Conservation (phyloP, 2,329 filamentous ascomycete genomes). For the Aspergillus pseudoviridinutans region DNA sequence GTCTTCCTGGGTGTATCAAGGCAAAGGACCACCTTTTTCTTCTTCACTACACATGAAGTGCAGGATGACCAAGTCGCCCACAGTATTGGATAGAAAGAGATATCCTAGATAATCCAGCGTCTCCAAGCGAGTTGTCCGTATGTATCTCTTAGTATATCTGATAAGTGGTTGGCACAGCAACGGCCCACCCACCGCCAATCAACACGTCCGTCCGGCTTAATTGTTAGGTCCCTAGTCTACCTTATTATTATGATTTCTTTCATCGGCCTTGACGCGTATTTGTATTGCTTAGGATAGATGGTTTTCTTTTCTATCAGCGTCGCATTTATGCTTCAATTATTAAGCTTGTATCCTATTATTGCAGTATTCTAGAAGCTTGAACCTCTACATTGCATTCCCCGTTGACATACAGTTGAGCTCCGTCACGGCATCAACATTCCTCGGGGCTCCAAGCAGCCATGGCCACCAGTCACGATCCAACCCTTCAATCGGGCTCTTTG, state of each 20-base stretch:
- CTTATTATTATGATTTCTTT: neutral
- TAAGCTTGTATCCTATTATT: neutral
- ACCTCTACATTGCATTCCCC: neutral
- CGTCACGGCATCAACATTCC: neutral
- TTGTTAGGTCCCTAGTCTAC: too few species aligned
- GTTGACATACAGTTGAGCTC: neutral
- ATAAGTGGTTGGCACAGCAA: slow-evolving; percentile 21
- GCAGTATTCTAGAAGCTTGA: neutral
- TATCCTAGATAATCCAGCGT: neutral
- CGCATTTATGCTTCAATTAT: neutral
- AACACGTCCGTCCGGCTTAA: neutral
- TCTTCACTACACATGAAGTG: neutral
- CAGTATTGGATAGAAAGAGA: neutral
- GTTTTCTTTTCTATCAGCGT: neutral
- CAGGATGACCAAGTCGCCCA: neutral
- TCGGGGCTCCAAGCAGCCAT: slow-evolving; percentile 6
- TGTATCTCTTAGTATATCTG: neutral
- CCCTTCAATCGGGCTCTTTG: neutral
- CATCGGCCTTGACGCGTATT: neutral
- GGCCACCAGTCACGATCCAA: slow-evolving; percentile 4
- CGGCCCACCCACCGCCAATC: slow-evolving; percentile 2
- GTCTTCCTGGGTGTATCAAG: neutral
- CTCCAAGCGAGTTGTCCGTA: neutral
- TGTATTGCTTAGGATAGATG: neutral
- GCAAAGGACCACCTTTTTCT: neutral